These are phyloP conservation scores for Maudiozyma barnettii DNA, from an alignment of 805 yeast species.

Conservation along the genomic window DNA sequence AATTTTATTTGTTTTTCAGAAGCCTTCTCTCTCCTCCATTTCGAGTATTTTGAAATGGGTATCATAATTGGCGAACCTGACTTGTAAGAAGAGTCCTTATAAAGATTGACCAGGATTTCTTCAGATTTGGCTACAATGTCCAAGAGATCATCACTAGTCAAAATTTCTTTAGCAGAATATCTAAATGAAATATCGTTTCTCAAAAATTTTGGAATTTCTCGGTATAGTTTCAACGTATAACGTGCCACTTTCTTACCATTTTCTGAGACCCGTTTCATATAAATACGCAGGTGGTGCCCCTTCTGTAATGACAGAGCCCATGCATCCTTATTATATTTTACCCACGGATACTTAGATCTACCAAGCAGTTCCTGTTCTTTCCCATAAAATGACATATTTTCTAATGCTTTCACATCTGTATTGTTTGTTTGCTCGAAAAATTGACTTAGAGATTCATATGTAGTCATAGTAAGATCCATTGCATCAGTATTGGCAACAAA, in stretches of 20 bases:
- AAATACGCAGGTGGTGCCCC: constrained; percentile 17
- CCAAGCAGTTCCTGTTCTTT: constrained; percentile 14
- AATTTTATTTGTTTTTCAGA: constrained; percentile 20
- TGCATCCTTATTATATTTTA: constrained; percentile 21
- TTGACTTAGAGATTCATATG: constrained; percentile 33
- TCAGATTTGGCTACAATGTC: constrained; percentile 18
- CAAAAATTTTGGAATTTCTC: constrained; percentile 13
- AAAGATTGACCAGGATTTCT: not conserved
- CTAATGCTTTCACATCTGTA: constrained; percentile 5
- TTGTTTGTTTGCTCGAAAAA: constrained; percentile 12
- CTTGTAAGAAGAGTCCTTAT: not conserved
- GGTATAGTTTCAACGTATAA: constrained; percentile 13
- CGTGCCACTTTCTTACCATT: not conserved
- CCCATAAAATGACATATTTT: constrained; percentile 2
- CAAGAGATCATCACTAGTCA: constrained; percentile 7
- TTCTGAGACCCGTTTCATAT: constrained; percentile 9
- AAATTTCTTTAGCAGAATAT: constrained; percentile 9
- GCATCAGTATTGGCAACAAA: constrained; percentile 13
- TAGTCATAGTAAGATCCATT: constrained; percentile 29
- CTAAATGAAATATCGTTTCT: constrained; percentile 9
- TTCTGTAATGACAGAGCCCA: constrained; percentile 28
- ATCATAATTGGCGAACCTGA: no score
- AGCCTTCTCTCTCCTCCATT: constrained; percentile 28
- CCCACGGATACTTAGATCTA: constrained; percentile 30
- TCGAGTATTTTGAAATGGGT: constrained; percentile 20